phyloP scores from a whole-genome alignment of 108 stramenopile species.

The Licmophora abbreviata region DNA sequence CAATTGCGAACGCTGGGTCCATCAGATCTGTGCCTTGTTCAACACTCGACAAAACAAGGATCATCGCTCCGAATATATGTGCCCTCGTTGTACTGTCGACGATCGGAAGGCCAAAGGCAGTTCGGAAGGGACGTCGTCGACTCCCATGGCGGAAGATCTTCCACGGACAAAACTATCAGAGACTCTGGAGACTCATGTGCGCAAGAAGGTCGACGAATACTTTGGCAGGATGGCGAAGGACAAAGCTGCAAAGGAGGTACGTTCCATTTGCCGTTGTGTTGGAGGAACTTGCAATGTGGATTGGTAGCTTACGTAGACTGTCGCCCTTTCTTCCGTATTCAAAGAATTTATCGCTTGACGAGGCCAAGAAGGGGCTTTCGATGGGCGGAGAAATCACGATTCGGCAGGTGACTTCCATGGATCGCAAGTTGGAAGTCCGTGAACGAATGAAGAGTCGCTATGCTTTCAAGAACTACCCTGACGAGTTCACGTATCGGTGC shows the following conservation, averaged over 20 bases:
- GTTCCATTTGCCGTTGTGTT: constrained; percentile 3
- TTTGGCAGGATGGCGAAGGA: constrained; percentile 53
- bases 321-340: constrained; percentile 3
- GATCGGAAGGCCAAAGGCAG: constrained; percentile 69
- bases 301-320: too few species aligned
- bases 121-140: constrained; percentile 58
- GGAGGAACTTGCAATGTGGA: too few species aligned
- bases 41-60: constrained; percentile 94
- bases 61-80: constrained; percentile 81
- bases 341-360: constrained; percentile 52
- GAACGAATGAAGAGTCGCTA: constrained; percentile 86
- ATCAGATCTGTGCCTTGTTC: constrained; percentile 99
- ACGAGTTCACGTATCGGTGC: constrained; percentile 83
- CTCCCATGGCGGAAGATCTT: constrained; percentile 87
- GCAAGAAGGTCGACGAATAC: constrained; percentile 48
- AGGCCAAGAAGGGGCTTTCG: constrained; percentile 51
- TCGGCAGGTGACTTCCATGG: constrained; percentile 88
- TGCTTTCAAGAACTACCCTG: constrained; percentile 84
- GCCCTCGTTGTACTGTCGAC: constrained; percentile 79
- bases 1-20: constrained; percentile 93
- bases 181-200: constrained; percentile 73
- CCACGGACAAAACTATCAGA: constrained; percentile 86
- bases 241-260: constrained; percentile 53
- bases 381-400: constrained; percentile 83
- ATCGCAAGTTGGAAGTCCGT: constrained; percentile 74